Base-by-base conservation (phyloP, 2,329 filamentous ascomycete genomes). In the Teratosphaeria destructans region DNA sequence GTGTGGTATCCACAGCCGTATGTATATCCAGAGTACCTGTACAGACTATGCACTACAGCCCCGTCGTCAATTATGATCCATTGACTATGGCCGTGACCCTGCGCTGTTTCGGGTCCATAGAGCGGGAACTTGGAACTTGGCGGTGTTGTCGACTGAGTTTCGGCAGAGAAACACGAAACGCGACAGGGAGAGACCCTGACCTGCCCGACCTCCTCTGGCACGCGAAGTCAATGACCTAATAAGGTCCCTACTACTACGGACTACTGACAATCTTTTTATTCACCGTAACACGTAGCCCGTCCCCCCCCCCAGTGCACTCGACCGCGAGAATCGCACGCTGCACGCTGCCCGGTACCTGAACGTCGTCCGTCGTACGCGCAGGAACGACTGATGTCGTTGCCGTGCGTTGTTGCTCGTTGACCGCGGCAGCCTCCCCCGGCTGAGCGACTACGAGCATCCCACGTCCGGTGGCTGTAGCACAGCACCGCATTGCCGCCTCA, bases 391-490 rank as follows among this genome's bases (percentile, higher is more conserved):
- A 19, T 49, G 43, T 49, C 19, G 16, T 23, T 49, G 43, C 43
- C 43, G 43, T 49, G 35, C 16, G 35, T 49, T 19, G 43, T 10
- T 49, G 16, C 16, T 23, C 43, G 16, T 19, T 47, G 7, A 39
- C 37, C n/a, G 43, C 56, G 53, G 53, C 57, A 29, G 54, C 19
- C 27, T 32, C 29, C 57, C 57, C 16, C 57, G 39, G 54, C 54
- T 52, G 37, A 39, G 5, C 11, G 6, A 5, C 37, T 43, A 16
- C 37, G 37, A 43, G 37, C 37, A 43, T 43, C 37, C 16, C 37
- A 43, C 37, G 37, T 43, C 37, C 37, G 11, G 37, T 14, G 37
- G 12, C 37, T 16, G 10, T n/a, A 43, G 37, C 11, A 43, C 37
- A 43, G 37, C 37, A 43, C 37, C 5, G 10, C 12, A 43, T 14